phyloP scores from a whole-genome alignment of 805 yeast species.

The Ogataea salicorniae region DNA sequence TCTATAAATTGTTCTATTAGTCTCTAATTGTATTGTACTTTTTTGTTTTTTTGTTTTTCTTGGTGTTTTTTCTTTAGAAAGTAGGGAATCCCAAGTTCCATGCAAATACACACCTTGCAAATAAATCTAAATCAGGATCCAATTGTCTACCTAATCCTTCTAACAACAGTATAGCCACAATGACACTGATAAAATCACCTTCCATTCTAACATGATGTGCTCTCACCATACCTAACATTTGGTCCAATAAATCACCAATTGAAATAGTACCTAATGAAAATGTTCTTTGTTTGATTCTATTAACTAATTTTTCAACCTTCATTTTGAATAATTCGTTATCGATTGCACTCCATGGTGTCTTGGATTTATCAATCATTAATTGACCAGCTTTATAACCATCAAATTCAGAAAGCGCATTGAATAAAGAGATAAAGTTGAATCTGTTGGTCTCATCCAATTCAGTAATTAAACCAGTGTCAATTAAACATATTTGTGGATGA shows the following conservation, averaged over 20 bases:
- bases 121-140: conserved; percentile 88
- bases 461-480: conserved; percentile 92
- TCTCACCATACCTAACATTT: conserved; percentile 86
- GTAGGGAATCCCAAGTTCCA: conserved; percentile 35
- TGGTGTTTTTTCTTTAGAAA: conserved; percentile 6
- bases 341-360: conserved; percentile 89
- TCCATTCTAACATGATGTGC: conserved; percentile 96
- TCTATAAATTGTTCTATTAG: background rate
- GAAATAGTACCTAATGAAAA: conserved; percentile 89
- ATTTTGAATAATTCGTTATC: conserved; percentile 81
- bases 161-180: conserved; percentile 83
- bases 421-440: conserved; percentile 80
- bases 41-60: background rate
- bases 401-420: conserved; percentile 82
- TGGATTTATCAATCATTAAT: conserved; percentile 88
- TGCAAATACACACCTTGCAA: conserved; percentile 85
- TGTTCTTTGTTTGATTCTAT: conserved; percentile 76
- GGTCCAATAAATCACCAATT: conserved; percentile 85
- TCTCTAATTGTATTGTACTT: background rate
- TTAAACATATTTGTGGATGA: conserved; percentile 80
- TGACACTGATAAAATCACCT: conserved; percentile 91
- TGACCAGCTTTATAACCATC: conserved; percentile 96
- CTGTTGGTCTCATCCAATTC: conserved; percentile 76
- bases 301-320: conserved; percentile 80
- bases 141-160: conserved; percentile 96